Evolutionary conservation across 2,329 filamentous ascomycete species (phyloP).

Genomic region (Tricladium varicosporioides): DNA sequence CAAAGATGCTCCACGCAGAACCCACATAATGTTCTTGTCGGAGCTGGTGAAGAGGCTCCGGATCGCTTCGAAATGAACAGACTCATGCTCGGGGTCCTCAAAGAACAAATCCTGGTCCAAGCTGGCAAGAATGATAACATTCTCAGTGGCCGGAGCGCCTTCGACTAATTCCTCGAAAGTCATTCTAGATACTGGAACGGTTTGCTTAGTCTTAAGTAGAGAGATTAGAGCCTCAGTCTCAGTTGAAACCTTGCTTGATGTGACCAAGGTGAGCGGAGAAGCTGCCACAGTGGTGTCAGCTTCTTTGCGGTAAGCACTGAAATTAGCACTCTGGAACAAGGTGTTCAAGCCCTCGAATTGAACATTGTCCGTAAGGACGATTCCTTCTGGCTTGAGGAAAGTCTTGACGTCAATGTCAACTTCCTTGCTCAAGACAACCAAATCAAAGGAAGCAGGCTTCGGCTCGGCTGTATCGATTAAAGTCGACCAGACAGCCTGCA

Average conservation of each 20-base stretch:
- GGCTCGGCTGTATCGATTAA: constrained; percentile 1
- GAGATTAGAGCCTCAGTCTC: background rate
- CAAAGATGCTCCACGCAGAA: background rate
- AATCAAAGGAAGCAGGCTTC: background rate
- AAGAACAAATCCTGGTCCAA: constrained; percentile 5
- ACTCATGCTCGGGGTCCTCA: constrained; percentile 2
- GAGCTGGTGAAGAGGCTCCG: background rate
- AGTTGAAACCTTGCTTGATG: background rate
- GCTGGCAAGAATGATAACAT: constrained; percentile 2
- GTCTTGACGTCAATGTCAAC: constrained; percentile 1
- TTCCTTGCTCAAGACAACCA: constrained; percentile 1
- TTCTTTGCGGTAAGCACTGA: background rate
- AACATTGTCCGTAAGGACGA: background rate
- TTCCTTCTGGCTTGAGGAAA: background rate
- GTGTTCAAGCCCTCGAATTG: background rate
- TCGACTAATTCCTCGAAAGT: background rate
- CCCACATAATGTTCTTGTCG: constrained; percentile 3
- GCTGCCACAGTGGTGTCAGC: background rate
- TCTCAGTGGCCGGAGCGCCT: constrained; percentile 1
- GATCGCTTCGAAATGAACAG: constrained; percentile 2
- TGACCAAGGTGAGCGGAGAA: background rate
- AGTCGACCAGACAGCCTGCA: background rate
- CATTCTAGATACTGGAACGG: background rate
- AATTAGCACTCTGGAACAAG: background rate
- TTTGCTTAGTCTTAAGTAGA: background rate